Evolutionary conservation across 2,329 filamentous ascomycete species (phyloP).

Genomic region (Pseudogymnoascus sp.): DNA sequence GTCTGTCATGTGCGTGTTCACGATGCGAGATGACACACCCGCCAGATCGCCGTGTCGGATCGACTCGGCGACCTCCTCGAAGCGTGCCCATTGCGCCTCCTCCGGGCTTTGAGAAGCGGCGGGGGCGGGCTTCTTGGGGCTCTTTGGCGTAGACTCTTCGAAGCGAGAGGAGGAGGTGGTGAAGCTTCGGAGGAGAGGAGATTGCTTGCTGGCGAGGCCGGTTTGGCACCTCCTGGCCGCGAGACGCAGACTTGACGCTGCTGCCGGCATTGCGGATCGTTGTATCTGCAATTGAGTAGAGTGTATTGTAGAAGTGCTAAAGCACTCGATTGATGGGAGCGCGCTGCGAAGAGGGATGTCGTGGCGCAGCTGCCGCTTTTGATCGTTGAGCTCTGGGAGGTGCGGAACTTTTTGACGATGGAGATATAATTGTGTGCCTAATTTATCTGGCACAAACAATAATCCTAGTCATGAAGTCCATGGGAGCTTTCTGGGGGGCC

Average conservation of each 20-base stretch:
- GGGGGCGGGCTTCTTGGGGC: background rate
- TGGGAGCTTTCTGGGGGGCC: background rate
- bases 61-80: background rate
- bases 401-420: slow-evolving; percentile 6
- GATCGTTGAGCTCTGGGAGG: background rate
- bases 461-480: background rate
- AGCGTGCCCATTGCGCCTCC: background rate
- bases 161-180: background rate
- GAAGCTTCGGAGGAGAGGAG: slow-evolving; percentile 5
- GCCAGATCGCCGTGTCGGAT: background rate
- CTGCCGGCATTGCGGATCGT: slow-evolving; percentile 22
- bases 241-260: slow-evolving; percentile 24
- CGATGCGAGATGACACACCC: background rate
- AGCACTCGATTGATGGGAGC: background rate
- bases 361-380: slow-evolving; percentile 5
- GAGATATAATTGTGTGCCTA: background rate
- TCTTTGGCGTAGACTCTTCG: background rate
- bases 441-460: background rate
- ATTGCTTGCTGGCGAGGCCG: slow-evolving; percentile 10
- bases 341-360: background rate
- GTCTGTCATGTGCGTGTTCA: background rate
- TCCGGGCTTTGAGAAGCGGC: background rate
- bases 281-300: background rate
- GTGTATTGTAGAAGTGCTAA: background rate
- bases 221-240: slow-evolving; percentile 20